Evolutionary conservation across 805 yeast species (phyloP).

Genomic region (Cyberlindnera samutprakarnensis): DNA sequence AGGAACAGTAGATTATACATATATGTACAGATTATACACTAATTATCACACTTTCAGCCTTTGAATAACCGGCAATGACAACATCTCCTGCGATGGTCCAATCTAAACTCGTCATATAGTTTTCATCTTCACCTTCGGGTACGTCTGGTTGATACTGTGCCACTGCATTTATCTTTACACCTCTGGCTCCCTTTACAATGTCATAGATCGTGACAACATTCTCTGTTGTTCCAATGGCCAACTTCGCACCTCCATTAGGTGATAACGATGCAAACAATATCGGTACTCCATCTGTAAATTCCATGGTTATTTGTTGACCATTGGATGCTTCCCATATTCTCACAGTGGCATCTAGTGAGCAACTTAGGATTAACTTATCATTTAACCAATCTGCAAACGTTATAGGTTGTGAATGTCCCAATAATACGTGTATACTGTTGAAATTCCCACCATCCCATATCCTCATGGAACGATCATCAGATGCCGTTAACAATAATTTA

Average conservation of each 20-base stretch:
- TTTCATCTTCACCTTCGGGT: slow-evolving; percentile 9
- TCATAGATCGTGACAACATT: slow-evolving; percentile 54
- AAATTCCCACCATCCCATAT: slow-evolving; percentile 67
- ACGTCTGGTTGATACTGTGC: slow-evolving; percentile 22
- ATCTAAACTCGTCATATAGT: slow-evolving; percentile 26
- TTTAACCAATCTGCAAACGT: slow-evolving; percentile 50
- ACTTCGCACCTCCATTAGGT: slow-evolving; percentile 33
- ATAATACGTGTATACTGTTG: slow-evolving; percentile 39
- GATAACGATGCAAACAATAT: slow-evolving; percentile 49
- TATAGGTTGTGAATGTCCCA: slow-evolving; percentile 53
- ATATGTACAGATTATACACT: too few species aligned
- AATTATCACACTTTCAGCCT: slow-evolving; percentile 18
- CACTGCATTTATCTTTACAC: slow-evolving; percentile 8
- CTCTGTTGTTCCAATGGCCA: slow-evolving; percentile 61
- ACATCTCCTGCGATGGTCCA: slow-evolving; percentile 26
- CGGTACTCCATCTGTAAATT: slow-evolving; percentile 42
- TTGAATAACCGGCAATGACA: slow-evolving; percentile 26
- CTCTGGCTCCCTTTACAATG: slow-evolving; percentile 17
- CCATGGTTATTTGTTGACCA: slow-evolving; percentile 31
- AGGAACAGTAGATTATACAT: too few species aligned
- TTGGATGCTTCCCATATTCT: slow-evolving; percentile 56
- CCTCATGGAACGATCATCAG: slow-evolving; percentile 69
- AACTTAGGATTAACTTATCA: slow-evolving; percentile 35
- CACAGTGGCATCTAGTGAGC: slow-evolving; percentile 65
- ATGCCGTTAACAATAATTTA: slow-evolving; percentile 60